phyloP scores from a whole-genome alignment of 441 rosid genomes.

The Bocquillonia castaneifolia region DNA sequence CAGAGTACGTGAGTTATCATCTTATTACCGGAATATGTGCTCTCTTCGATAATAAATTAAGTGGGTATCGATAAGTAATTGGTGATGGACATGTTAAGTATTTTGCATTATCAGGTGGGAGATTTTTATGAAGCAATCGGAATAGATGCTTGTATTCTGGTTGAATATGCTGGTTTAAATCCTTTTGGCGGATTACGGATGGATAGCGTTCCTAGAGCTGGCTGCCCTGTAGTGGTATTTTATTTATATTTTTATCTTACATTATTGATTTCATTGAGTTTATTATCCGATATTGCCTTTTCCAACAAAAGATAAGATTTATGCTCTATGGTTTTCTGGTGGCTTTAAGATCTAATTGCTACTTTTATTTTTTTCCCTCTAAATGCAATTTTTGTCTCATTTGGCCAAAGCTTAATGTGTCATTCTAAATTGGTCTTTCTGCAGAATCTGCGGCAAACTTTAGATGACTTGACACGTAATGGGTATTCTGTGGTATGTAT shows the following conservation, averaged over 20 bases:
- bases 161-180: conserved; percentile 94
- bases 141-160: conserved; percentile 95
- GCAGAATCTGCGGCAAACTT: conserved; percentile 98
- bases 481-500: conserved; percentile 88
- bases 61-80: background rate
- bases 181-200: conserved; percentile 95
- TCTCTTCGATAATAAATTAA: background rate
- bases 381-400: background rate
- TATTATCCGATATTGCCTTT: background rate
- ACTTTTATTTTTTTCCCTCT: background rate
- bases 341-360: background rate
- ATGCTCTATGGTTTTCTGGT: background rate
- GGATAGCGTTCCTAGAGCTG: conserved; percentile 91
- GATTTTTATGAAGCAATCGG: conserved; percentile 97
- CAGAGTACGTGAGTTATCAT: conserved; percentile 60
- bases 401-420: background rate
- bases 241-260: conserved; percentile 8
- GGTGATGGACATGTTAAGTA: background rate
- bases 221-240: conserved; percentile 91
- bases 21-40: background rate
- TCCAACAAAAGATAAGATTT: background rate
- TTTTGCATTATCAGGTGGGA: conserved; percentile 60
- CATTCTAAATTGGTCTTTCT: conserved; percentile 17
- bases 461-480: conserved; percentile 89
- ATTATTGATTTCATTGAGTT: conserved; percentile 1